Conservation (phyloP, 108 stramenopile genomes). For the Nannochloropsis granulata region DNA sequence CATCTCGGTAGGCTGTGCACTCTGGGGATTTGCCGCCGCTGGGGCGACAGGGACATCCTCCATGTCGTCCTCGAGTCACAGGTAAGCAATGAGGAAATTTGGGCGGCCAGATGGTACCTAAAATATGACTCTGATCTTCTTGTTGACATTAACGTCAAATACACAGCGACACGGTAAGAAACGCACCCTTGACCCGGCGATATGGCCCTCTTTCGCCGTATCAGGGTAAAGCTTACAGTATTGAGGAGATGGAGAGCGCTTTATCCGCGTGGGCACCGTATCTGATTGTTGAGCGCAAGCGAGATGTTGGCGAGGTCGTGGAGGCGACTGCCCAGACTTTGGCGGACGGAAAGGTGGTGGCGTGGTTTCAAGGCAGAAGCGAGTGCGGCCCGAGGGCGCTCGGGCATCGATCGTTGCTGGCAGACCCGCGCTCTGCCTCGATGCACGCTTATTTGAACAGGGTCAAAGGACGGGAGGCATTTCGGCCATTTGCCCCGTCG, state of each 20-base stretch:
- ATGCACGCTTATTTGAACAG: not conserved
- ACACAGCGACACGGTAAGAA: not conserved
- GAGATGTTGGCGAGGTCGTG: slow-evolving; percentile 18
- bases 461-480: slow-evolving; percentile 54
- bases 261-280: slow-evolving; percentile 44
- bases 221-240: slow-evolving; percentile 32
- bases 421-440: slow-evolving; percentile 59
- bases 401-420: slow-evolving; percentile 78
- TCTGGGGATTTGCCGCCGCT: slow-evolving; percentile 43
- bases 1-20: slow-evolving; percentile 77
- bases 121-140: too few relatives aligned
- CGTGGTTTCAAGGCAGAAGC: slow-evolving; percentile 65
- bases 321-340: slow-evolving; percentile 52
- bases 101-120: too few relatives aligned
- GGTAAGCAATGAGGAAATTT: not conserved
- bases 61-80: not conserved
- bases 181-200: slow-evolving; percentile 5
- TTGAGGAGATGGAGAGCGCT: slow-evolving; percentile 50
- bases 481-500: slow-evolving; percentile 84
- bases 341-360: slow-evolving; percentile 60
- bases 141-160: too few relatives aligned
- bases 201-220: slow-evolving; percentile 65
- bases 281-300: not conserved
- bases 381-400: slow-evolving; percentile 82
- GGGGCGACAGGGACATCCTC: not conserved